These are phyloP conservation scores for Acaromyces ingoldii DNA, from an alignment of 1,284 basidiomycete species.

Conservation along the genomic window DNA sequence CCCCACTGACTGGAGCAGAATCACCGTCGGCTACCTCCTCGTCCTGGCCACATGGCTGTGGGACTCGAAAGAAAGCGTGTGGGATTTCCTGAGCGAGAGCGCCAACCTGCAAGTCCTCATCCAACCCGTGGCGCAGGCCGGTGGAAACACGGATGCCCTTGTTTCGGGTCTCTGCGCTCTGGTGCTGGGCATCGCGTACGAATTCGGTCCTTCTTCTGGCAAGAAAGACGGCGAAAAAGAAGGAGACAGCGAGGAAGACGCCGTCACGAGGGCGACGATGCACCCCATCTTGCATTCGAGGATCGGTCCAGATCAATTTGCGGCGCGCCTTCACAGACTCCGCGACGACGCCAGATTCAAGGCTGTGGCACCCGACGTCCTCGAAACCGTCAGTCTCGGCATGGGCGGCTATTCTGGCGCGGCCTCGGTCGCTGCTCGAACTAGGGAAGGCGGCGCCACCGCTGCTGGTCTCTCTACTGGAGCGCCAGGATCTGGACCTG, in stretches of 20 bases:
- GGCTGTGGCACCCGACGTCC: slow-evolving; percentile 72
- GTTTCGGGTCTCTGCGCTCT: slow-evolving; percentile 88
- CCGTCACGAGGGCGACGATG: slow-evolving; percentile 16
- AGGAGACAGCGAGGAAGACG: slow-evolving; percentile 3
- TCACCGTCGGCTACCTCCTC: slow-evolving; percentile 79
- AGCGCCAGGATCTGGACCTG: not conserved
- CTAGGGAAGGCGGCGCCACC: not conserved
- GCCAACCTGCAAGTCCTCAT: slow-evolving; percentile 74
- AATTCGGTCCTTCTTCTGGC: slow-evolving; percentile 25
- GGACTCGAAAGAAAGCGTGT: slow-evolving; percentile 82
- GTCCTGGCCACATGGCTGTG: slow-evolving; percentile 89
- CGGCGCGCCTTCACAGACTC: slow-evolving; percentile 76
- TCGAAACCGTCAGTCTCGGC: slow-evolving; percentile 34
- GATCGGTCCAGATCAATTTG: slow-evolving; percentile 78
- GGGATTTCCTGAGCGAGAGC: slow-evolving; percentile 79
- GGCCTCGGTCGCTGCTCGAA: not conserved
- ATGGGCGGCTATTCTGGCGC: slow-evolving; percentile 22
- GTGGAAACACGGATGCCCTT: slow-evolving; percentile 72
- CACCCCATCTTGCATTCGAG: slow-evolving; percentile 71
- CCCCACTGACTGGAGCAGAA: slow-evolving; percentile 66
- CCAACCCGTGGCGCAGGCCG: slow-evolving; percentile 85
- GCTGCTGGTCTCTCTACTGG: not conserved
- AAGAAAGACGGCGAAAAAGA: not conserved
- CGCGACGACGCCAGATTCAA: slow-evolving; percentile 89
- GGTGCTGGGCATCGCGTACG: slow-evolving; percentile 83